phyloP scores from a whole-genome alignment of 2,329 filamentous ascomycete genomes.

The Karstenula rhodostoma region DNA sequence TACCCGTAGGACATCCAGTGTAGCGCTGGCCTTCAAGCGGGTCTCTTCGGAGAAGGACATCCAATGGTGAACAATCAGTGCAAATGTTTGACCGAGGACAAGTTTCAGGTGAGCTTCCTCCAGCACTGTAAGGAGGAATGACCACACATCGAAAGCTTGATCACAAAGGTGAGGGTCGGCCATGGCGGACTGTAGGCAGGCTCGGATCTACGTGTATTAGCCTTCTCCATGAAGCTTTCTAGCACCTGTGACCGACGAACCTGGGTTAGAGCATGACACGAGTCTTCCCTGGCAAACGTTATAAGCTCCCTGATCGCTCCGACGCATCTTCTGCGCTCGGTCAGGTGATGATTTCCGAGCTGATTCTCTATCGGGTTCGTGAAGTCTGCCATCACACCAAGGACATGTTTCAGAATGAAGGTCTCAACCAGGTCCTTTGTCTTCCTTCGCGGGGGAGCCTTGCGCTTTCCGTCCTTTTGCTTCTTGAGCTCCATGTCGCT shows the following conservation, averaged over 20 bases:
- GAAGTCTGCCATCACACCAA: conserved; percentile 86
- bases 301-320: conserved; percentile 90
- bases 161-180: conserved; percentile 77
- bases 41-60: conserved; percentile 67
- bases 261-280: conserved; percentile 84
- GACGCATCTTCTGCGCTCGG: conserved; percentile 79
- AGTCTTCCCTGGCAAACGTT: conserved; percentile 73
- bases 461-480: conserved; percentile 56
- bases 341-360: conserved; percentile 62
- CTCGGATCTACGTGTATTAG: conserved; percentile 72
- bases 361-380: conserved; percentile 79
- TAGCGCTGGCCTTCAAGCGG: conserved; percentile 65
- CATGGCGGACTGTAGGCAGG: conserved; percentile 88
- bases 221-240: neutral
- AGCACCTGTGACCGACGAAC: conserved; percentile 56
- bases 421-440: conserved; percentile 62
- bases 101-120: conserved; percentile 77
- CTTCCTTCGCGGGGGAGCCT: conserved; percentile 60
- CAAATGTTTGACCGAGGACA: conserved; percentile 88
- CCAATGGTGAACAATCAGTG: conserved; percentile 87
- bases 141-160: conserved; percentile 84
- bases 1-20: conserved; percentile 72
- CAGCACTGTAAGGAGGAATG: conserved; percentile 76
- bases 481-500: conserved; percentile 38
- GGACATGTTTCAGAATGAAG: conserved; percentile 83